phyloP scores from a whole-genome alignment of 2,329 filamentous ascomycete genomes.

The Talaromyces islandicus region DNA sequence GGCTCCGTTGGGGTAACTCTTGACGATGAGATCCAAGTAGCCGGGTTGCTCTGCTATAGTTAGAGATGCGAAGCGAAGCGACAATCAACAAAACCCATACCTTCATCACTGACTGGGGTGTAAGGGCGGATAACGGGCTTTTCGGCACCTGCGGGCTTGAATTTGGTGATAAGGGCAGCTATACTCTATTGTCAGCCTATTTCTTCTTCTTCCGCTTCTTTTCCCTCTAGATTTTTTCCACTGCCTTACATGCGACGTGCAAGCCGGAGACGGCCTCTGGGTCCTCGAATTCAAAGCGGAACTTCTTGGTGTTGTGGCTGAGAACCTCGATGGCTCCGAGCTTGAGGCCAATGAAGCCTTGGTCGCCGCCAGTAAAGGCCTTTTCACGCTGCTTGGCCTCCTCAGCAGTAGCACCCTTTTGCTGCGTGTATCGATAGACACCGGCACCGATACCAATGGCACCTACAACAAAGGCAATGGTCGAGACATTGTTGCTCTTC shows the following conservation, averaged over 20 bases:
- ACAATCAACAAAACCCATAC: conserved; percentile 34
- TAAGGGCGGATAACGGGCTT: conserved; percentile 90
- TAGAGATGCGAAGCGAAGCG: background rate
- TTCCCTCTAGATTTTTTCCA: background rate
- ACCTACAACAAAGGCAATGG: conserved; percentile 48
- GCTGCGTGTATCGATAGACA: conserved; percentile 45
- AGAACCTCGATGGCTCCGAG: conserved; percentile 71
- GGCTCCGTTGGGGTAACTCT: conserved; percentile 81
- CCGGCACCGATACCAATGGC: conserved; percentile 48
- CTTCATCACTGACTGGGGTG: conserved; percentile 83
- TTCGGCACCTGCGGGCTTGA: conserved; percentile 71
- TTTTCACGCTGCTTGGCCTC: conserved; percentile 36
- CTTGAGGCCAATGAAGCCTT: conserved; percentile 79
- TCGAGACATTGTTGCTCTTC: conserved; percentile 50
- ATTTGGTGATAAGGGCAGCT: conserved; percentile 84
- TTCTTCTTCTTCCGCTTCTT: background rate
- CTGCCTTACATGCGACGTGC: conserved; percentile 60
- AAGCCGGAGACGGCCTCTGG: conserved; percentile 79
- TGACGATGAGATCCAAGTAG: conserved; percentile 82
- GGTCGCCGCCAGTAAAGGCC: conserved; percentile 75
- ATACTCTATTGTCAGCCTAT: background rate
- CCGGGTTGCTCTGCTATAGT: conserved; percentile 60
- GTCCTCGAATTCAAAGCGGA: conserved; percentile 83
- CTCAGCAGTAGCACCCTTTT: conserved; percentile 18
- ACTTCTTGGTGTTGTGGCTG: conserved; percentile 92